Conservation (phyloP, 345 rosid genomes). For the Syzygium jambos region DNA sequence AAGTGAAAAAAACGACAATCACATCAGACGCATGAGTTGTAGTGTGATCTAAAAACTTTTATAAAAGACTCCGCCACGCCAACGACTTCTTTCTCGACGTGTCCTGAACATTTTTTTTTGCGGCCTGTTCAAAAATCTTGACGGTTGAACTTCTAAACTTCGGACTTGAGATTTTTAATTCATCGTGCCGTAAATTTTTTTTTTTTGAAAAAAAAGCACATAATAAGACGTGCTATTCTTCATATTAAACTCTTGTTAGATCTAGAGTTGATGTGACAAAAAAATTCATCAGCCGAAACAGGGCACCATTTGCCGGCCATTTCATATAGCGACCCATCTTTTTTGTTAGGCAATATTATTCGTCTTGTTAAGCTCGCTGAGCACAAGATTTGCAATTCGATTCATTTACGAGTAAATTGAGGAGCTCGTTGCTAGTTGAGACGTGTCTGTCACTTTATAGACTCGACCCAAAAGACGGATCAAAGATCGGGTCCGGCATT, state of each 20-base stretch:
- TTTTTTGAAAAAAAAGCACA: background rate
- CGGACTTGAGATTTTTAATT: background rate
- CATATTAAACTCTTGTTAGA: background rate
- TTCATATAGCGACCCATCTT: too few relatives aligned
- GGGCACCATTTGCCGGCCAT: too few relatives aligned
- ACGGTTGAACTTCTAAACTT: background rate
- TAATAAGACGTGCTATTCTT: background rate
- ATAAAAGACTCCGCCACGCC: background rate
- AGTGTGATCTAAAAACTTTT: background rate
- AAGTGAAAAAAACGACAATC: background rate
- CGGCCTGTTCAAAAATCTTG: background rate
- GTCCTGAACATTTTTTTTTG: background rate
- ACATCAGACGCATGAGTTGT: background rate
- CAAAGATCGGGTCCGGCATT: too few relatives aligned
- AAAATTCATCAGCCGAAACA: too few relatives aligned
- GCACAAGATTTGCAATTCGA: too few relatives aligned
- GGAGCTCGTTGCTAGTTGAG: background rate
- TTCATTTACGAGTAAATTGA: background rate
- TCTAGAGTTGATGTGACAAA: background rate
- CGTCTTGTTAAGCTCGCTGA: too few relatives aligned
- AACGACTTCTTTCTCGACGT: background rate
- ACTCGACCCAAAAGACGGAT: accelerated
- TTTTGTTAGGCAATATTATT: too few relatives aligned
- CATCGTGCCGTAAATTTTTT: background rate
- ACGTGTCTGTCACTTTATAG: too few relatives aligned